These are phyloP conservation scores for Mallotus japonicus DNA, from an alignment of 441 rosid genomes.

Conservation along the genomic window DNA sequence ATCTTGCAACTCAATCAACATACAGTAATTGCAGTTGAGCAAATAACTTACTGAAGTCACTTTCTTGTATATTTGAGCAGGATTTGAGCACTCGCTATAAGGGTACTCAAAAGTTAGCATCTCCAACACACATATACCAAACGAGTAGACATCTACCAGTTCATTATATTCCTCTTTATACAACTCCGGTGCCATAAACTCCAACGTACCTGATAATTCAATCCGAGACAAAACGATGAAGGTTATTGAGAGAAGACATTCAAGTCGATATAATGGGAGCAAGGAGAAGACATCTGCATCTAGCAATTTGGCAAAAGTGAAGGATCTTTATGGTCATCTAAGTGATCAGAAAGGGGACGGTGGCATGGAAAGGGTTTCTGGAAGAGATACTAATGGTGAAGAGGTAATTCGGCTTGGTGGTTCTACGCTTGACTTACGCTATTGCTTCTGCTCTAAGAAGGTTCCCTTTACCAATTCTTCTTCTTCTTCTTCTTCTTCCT, in stretches of 20 bases:
- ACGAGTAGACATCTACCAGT: slow-evolving; percentile 73
- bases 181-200: slow-evolving; percentile 92
- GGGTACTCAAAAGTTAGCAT: slow-evolving; percentile 80
- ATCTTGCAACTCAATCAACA: neutral
- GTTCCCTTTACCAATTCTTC: too few species aligned
- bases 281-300: slow-evolving; percentile 52
- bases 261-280: slow-evolving; percentile 44
- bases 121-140: slow-evolving; percentile 81
- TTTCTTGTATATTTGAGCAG: slow-evolving; percentile 81
- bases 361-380: slow-evolving; percentile 45
- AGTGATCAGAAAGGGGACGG: slow-evolving; percentile 50
- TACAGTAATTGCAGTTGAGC: neutral
- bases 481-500: too few species aligned
- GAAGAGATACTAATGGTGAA: slow-evolving; percentile 61
- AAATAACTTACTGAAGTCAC: slow-evolving; percentile 51
- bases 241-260: neutral
- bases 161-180: slow-evolving; percentile 82
- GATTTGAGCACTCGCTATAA: slow-evolving; percentile 70
- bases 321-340: slow-evolving; percentile 77
- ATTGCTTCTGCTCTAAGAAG: too few species aligned
- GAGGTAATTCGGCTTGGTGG: slow-evolving; percentile 97
- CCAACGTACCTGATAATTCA: slow-evolving; percentile 53
- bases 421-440: slow-evolving; percentile 25
- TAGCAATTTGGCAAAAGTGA: slow-evolving; percentile 86
- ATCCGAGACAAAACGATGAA: neutral